Conservation (phyloP, 345 rosid species). For the Ceriops zippeliana region DNA sequence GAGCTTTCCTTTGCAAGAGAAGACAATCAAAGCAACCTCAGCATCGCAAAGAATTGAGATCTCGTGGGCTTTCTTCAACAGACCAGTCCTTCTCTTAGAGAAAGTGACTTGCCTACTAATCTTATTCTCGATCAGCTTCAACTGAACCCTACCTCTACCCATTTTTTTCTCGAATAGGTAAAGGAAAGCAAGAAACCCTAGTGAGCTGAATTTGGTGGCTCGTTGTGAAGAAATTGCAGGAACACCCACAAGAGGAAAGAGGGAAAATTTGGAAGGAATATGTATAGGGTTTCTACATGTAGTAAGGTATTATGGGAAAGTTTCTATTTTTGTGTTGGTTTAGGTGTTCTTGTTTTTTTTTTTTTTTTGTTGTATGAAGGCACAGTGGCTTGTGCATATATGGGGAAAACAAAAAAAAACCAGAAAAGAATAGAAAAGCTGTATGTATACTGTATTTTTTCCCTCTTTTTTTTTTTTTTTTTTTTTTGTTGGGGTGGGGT, state of each 20-base stretch:
- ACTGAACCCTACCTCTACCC: slow-evolving; percentile 92
- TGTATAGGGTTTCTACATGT: neutral
- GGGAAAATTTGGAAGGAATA: neutral
- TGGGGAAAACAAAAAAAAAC: neutral
- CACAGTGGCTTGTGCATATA: neutral
- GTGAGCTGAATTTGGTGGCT: neutral
- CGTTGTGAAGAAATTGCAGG: neutral
- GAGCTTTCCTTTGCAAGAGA: slow-evolving; percentile 82
- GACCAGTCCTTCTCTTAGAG: slow-evolving; percentile 74
- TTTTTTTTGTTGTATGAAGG: too few relatives aligned
- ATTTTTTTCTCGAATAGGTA: slow-evolving; percentile 21
- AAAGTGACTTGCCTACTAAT: slow-evolving; percentile 84
- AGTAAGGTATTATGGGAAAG: slow-evolving; percentile 15
- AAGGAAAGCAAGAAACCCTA: slow-evolving; percentile 25
- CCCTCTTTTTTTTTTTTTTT: neutral
- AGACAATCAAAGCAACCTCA: slow-evolving; percentile 69
- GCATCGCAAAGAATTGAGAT: slow-evolving; percentile 86
- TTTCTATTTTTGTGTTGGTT: slow-evolving; percentile 34
- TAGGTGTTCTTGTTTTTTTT: neutral
- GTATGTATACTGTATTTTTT: too few relatives aligned
- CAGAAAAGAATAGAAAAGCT: neutral
- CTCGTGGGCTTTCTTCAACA: slow-evolving; percentile 85
- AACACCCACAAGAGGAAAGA: neutral
- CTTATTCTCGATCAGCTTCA: slow-evolving; percentile 91
- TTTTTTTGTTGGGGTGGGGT: neutral